Evolutionary conservation across 208 protist species (phyloP).

Genomic region (Crithidia fasciculata): DNA sequence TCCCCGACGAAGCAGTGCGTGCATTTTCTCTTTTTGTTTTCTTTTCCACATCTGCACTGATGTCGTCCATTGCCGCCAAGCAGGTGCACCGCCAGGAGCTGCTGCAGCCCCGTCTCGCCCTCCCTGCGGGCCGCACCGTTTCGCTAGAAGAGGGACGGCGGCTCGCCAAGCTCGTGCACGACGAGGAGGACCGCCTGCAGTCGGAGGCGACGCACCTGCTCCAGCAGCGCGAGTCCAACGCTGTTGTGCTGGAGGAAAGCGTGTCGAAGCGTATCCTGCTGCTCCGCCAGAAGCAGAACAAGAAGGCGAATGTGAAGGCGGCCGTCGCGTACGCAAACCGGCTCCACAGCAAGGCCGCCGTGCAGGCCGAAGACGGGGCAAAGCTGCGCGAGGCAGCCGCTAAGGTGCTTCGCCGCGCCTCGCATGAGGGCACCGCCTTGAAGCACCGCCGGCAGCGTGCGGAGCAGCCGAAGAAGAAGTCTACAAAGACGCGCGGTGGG

Average conservation of each 20-base stretch:
- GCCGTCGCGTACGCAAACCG: slow-evolving; percentile 67
- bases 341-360: slow-evolving; percentile 27
- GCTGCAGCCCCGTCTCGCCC: slow-evolving; percentile 73
- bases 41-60: neutral
- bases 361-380: slow-evolving; percentile 34
- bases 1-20: too few species aligned
- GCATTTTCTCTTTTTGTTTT: too few species aligned
- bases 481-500: slow-evolving; percentile 15
- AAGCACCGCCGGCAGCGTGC: slow-evolving; percentile 53
- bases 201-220: slow-evolving; percentile 54
- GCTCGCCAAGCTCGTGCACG: slow-evolving; percentile 62
- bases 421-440: slow-evolving; percentile 21
- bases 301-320: slow-evolving; percentile 69
- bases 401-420: slow-evolving; percentile 45
- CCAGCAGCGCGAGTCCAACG: slow-evolving; percentile 27
- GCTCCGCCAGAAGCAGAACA: slow-evolving; percentile 70
- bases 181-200: slow-evolving; percentile 62
- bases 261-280: slow-evolving; percentile 78
- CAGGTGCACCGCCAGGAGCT: slow-evolving; percentile 75
- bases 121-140: slow-evolving; percentile 73
- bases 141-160: slow-evolving; percentile 79
- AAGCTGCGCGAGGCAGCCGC: slow-evolving; percentile 53
- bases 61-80: slow-evolving; percentile 47
- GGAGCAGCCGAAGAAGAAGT: slow-evolving; percentile 33
- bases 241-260: slow-evolving; percentile 72